phyloP scores from a whole-genome alignment of 83 land plant genomes.

The Picea engelmannii region DNA sequence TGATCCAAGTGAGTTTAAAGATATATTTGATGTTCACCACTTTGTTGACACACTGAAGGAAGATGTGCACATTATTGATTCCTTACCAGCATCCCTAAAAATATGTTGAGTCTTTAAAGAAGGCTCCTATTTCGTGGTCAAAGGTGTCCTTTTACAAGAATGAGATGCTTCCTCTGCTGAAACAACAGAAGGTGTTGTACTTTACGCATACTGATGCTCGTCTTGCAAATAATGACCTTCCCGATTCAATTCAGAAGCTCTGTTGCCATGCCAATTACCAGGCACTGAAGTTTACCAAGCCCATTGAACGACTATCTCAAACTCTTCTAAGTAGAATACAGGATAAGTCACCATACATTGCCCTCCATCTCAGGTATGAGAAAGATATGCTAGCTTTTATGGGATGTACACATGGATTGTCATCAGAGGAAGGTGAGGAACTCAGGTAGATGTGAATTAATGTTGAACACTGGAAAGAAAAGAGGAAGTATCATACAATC shows the following conservation, averaged over 20 bases:
- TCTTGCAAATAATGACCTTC: constrained; percentile 40
- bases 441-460: constrained; percentile 4
- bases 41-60: too few relatives aligned
- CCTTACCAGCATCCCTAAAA: constrained; percentile 25
- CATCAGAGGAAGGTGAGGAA: constrained; percentile 26
- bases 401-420: too few relatives aligned
- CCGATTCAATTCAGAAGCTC: constrained; percentile 36
- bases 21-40: too few relatives aligned
- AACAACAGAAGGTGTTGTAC: constrained; percentile 35
- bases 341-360: neutral
- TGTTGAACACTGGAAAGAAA: too few relatives aligned
- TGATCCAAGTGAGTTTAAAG: too few relatives aligned
- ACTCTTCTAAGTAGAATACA: constrained; percentile 21
- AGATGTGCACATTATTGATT: constrained; percentile 34
- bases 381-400: constrained; percentile 46
- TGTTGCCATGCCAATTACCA: constrained; percentile 35
- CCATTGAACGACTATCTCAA: constrained; percentile 25
- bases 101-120: constrained; percentile 19
- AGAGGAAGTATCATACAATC: too few relatives aligned
- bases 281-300: constrained; percentile 34
- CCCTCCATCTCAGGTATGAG: constrained; percentile 44
- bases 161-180: constrained; percentile 9
- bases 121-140: constrained; percentile 50
- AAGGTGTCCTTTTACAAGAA: too few relatives aligned
- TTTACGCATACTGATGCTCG: constrained; percentile 46